These are phyloP conservation scores for Blastosporella zonata DNA, from an alignment of 1,284 basidiomycete species.

Conservation along the genomic window DNA sequence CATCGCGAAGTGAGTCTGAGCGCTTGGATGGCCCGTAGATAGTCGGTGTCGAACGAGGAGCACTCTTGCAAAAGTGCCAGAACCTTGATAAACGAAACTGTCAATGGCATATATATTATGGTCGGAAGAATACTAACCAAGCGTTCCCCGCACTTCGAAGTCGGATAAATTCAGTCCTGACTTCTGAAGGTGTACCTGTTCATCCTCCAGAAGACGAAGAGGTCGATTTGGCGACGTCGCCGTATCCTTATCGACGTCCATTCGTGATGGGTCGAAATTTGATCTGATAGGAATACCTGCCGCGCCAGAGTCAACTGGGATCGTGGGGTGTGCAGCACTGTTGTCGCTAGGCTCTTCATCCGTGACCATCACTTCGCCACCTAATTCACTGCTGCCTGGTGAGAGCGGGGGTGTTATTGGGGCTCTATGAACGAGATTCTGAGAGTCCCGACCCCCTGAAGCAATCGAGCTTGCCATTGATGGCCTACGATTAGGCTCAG, in stretches of 20 bases:
- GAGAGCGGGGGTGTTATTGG: slow-evolving; percentile 62
- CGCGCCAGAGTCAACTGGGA: neutral
- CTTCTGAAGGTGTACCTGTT: slow-evolving; percentile 58
- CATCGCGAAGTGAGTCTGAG: slow-evolving; percentile 80
- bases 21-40: slow-evolving; percentile 41
- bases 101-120: slow-evolving; percentile 1
- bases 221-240: slow-evolving; percentile 38
- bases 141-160: slow-evolving; percentile 76
- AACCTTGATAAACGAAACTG: slow-evolving; percentile 49
- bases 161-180: slow-evolving; percentile 66
- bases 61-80: slow-evolving; percentile 92
- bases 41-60: slow-evolving; percentile 74
- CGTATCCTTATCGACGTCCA: slow-evolving; percentile 23
- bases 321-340: slow-evolving; percentile 12
- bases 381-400: slow-evolving; percentile 40
- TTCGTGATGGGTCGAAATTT: slow-evolving; percentile 18
- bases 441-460: slow-evolving; percentile 23
- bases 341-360: slow-evolving; percentile 30
- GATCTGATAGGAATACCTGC: slow-evolving; percentile 11
- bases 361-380: slow-evolving; percentile 29
- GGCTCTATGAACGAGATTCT: slow-evolving; percentile 33
- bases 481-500: slow-evolving; percentile 23
- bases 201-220: slow-evolving; percentile 63
- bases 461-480: slow-evolving; percentile 20
- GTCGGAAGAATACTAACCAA: slow-evolving; percentile 50